Percentiles rank a stretch among this genome's conserved stretches.
Evolutionary conservation across 2,329 filamentous ascomycete genomes (phyloP).

Genomic region (Furcasterigmium furcatum): DNA sequence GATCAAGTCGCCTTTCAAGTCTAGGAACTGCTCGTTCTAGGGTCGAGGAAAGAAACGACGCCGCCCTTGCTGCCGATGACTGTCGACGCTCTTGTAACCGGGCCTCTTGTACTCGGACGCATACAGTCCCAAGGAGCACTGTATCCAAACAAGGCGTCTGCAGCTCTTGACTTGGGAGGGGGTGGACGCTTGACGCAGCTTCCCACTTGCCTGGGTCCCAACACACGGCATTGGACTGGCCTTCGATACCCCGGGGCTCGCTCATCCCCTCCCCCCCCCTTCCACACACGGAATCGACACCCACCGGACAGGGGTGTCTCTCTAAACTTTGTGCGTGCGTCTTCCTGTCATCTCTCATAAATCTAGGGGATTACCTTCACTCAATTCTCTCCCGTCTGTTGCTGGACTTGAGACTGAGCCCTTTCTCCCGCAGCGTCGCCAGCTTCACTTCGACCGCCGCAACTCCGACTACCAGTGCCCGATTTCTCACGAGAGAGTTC

Average conservation of each 20-base stretch:
- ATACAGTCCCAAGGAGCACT: background rate
- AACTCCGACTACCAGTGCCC: no score
- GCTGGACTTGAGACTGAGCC: background rate
- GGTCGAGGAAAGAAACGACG: no score
- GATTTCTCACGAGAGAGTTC: no score
- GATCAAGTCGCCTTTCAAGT: no score
- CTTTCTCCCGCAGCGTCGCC: background rate
- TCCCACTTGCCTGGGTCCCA: background rate
- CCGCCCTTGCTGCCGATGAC: no score
- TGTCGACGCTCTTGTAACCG: background rate
- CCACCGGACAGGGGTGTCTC: background rate
- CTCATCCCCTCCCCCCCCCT: background rate
- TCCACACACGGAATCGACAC: background rate
- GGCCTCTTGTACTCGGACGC: background rate
- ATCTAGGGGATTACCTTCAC: background rate
- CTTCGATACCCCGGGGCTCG: background rate
- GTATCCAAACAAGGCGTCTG: background rate
- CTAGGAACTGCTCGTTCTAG: no score
- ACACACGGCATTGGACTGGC: background rate
- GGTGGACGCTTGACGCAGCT: background rate
- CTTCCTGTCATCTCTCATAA: conserved; percentile 1
- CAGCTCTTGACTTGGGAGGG: background rate
- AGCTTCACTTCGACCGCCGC: no score
- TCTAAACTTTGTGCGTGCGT: background rate
- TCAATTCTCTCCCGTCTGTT: conserved; percentile 1